Conservation (phyloP, 2,329 filamentous ascomycete genomes). For the Hypoxylon sp. region DNA sequence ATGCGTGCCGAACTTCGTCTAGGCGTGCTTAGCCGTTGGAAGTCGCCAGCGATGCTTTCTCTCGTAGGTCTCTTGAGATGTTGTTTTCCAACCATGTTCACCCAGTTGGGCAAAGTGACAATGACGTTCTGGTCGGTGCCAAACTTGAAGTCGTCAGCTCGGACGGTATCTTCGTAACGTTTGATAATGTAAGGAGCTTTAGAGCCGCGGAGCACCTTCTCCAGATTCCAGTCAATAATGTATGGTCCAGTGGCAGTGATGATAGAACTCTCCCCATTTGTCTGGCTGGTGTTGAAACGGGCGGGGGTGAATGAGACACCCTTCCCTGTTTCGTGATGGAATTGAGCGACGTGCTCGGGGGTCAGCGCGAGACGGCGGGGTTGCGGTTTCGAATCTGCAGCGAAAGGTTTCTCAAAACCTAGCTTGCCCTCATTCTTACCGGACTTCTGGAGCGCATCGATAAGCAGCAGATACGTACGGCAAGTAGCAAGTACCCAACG, state of each 20-base stretch:
- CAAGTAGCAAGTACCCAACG: slow-evolving; percentile 97
- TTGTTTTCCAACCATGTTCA: slow-evolving; percentile 95
- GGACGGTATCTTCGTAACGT: slow-evolving; percentile 94
- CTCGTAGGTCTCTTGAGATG: slow-evolving; percentile 89
- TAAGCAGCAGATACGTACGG: slow-evolving; percentile 92
- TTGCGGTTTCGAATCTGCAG: slow-evolving; percentile 93
- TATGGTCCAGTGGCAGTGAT: slow-evolving; percentile 97
- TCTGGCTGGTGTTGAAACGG: slow-evolving; percentile 91
- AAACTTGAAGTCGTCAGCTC: slow-evolving; percentile 98
- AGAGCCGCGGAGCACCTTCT: slow-evolving; percentile 84
- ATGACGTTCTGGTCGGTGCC: slow-evolving; percentile 98
- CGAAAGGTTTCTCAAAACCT: slow-evolving; percentile 95
- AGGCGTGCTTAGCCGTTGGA: slow-evolving; percentile 64
- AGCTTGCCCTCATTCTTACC: slow-evolving; percentile 98
- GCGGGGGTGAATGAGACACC: slow-evolving; percentile 90
- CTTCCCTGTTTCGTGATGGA: slow-evolving; percentile 94
- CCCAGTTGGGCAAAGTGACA: slow-evolving; percentile 95
- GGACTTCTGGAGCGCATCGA: slow-evolving; percentile 89
- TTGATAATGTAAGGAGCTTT: slow-evolving; percentile 97
- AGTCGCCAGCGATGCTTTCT: slow-evolving; percentile 86
- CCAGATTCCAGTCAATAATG: slow-evolving; percentile 95
- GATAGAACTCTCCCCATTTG: slow-evolving; percentile 89
- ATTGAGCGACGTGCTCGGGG: slow-evolving; percentile 94
- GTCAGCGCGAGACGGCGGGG: slow-evolving; percentile 90
- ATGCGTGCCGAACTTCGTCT: slow-evolving; percentile 68